Conservation (phyloP, 2,329 filamentous ascomycete genomes). For the Scleromitrula shiraiana region DNA sequence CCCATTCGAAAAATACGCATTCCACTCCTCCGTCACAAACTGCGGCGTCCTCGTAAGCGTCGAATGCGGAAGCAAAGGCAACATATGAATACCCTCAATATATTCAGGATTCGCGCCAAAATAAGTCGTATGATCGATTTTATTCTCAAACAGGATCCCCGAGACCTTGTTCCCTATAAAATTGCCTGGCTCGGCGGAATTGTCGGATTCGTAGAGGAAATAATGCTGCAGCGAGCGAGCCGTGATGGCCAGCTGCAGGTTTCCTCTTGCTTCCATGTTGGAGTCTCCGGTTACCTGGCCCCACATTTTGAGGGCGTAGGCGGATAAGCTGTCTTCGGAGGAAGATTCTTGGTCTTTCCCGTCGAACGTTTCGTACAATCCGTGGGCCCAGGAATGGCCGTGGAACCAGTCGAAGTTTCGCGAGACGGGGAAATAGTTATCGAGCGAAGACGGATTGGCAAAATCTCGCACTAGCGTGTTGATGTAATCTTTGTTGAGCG, state of each 20-base stretch:
- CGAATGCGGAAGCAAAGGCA: conserved; percentile 37
- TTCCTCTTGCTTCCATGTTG: conserved; percentile 68
- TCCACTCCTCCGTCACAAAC: conserved; percentile 81
- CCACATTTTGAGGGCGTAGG: conserved; percentile 87
- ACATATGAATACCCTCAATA: conserved; percentile 45
- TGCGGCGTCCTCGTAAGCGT: conserved; percentile 54
- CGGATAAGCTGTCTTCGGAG: conserved; percentile 82
- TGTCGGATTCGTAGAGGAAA: conserved; percentile 69
- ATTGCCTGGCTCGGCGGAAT: conserved; percentile 62
- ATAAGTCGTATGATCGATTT: conserved; percentile 86
- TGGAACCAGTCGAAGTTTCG: conserved; percentile 84
- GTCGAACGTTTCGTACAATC: conserved; percentile 60
- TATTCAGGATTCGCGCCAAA: conserved; percentile 69
- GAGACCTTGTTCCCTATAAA: conserved; percentile 73
- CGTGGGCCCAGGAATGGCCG: conserved; percentile 89
- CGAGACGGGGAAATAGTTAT: conserved; percentile 72
- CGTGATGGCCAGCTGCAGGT: conserved; percentile 76
- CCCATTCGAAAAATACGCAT: conserved; percentile 63
- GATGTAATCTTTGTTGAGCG: conserved; percentile 67
- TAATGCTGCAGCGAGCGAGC: conserved; percentile 67
- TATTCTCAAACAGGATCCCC: conserved; percentile 83
- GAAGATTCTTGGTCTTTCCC: conserved; percentile 84
- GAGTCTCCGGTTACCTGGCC: conserved; percentile 66
- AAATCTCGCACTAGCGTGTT: conserved; percentile 76
- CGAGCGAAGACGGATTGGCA: conserved; percentile 64